A percentile compares a stretch with the other conserved stretches of the same genome.
phyloP scores from a whole-genome alignment of 2,329 filamentous ascomycete species.

The Talaromyces pinophilus region DNA sequence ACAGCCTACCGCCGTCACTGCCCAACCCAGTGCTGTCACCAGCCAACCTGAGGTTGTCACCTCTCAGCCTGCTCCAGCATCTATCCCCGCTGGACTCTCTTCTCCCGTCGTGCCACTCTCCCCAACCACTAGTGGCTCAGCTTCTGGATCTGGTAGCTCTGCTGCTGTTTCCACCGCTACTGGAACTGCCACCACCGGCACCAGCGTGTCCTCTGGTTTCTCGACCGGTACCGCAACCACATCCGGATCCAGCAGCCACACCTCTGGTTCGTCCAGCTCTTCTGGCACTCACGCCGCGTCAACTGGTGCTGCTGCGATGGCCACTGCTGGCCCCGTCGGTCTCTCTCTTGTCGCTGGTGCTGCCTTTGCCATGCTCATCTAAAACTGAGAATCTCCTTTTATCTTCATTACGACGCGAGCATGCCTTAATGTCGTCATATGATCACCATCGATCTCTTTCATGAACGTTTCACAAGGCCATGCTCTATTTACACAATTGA shows the following conservation, averaged over 20 bases:
- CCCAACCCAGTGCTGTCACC: slow-evolving; percentile 36
- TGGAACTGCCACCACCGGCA: slow-evolving; percentile 2
- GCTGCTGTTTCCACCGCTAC: slow-evolving; percentile 26
- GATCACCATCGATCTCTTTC: neutral
- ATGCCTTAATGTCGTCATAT: neutral
- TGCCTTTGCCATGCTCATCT: slow-evolving; percentile 47
- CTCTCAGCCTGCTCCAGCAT: slow-evolving; percentile 41
- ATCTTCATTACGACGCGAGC: neutral
- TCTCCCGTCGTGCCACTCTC: slow-evolving; percentile 30
- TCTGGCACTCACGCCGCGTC: slow-evolving; percentile 16
- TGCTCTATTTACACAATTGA: neutral
- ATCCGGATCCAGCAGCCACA: slow-evolving; percentile 26
- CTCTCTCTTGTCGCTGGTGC: slow-evolving; percentile 46
- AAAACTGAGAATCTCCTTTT: slow-evolving; percentile 25
- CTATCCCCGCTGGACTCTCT: slow-evolving; percentile 46
- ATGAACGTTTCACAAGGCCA: neutral
- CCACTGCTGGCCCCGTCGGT: slow-evolving; percentile 40
- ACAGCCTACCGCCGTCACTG: slow-evolving; percentile 42
- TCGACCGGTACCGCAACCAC: neutral
- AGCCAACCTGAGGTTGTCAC: slow-evolving; percentile 37
- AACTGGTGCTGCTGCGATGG: slow-evolving; percentile 35
- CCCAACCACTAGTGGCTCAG: slow-evolving; percentile 25
- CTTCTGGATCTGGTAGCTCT: slow-evolving; percentile 25
- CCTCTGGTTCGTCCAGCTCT: slow-evolving; percentile 27
- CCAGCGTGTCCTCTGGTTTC: slow-evolving; percentile 16